Base-by-base conservation (phyloP, 768 basidiomycete species). In the Suillus occidentalis region DNA sequence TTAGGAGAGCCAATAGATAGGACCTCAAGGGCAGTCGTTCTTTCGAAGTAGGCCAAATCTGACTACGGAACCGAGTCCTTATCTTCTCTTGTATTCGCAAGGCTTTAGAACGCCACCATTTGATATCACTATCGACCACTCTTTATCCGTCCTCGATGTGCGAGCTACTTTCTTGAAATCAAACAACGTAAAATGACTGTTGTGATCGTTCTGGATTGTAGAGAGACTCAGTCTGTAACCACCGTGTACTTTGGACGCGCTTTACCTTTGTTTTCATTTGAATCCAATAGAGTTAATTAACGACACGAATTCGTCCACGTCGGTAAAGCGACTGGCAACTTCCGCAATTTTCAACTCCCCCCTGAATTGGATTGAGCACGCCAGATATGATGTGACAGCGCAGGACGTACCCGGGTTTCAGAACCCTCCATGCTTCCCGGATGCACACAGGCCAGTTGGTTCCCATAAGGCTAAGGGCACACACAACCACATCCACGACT, bases 391-490 rank as follows among this genome's bases (percentile, higher is more conserved):
- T 63, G 63, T 52, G 56, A 49, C 25, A 62, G 65, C 53, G 40
- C 20, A 37, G 37, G 63, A 80, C 90, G 71, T 70, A 97, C 97
- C 85, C 86, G n/a, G 85, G 77, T 75, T 88, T 91, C 45, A 99
- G 80, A 47, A 99, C 85, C 68, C 97, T 83, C 87, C 93, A 92
- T 9, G 92, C 91, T 75, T 99, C 96, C 34, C 90, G 83, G 34
- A 99, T 84, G 70, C 94, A 94, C 53, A 83, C 83, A n/a, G 92
- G 85, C 97, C 97, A 99, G 73, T 99, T 98, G 18, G 89, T 91
- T 39, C 93, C 92, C 97, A 99, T 99, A 67, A 99, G 81, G 72
- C 96, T 98, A 68, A 99, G 83, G 28, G 96, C 93, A 74, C 95
- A 99, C 28, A 99, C 89, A 8, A 88, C 95, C 7, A 94, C 89